Evolutionary conservation across 2,329 filamentous ascomycete genomes (phyloP).

Genomic region (Fusarium mexicanum): DNA sequence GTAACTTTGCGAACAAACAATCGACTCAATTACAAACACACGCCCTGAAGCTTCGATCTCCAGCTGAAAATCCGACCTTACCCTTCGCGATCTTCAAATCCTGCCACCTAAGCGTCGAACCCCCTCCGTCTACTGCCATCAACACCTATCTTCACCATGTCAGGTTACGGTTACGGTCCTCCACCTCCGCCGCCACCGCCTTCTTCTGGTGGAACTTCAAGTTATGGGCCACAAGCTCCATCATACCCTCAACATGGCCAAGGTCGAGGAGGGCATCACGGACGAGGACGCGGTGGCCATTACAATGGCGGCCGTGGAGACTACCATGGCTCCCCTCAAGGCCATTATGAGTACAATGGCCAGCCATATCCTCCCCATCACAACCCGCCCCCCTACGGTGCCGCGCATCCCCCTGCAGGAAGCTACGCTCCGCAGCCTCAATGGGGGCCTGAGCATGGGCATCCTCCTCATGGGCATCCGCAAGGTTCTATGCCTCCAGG

Average conservation of each 20-base stretch:
- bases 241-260: slow-evolving; percentile 52
- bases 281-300: slow-evolving; percentile 54
- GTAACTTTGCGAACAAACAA: background rate
- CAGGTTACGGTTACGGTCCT: slow-evolving; percentile 64
- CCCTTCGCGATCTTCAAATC: background rate
- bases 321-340: slow-evolving; percentile 51
- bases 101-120: background rate
- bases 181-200: slow-evolving; percentile 60
- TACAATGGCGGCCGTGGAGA: slow-evolving; percentile 52
- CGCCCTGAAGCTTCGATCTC: background rate
- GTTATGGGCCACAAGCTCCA: slow-evolving; percentile 53
- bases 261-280: slow-evolving; percentile 49
- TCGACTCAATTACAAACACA: background rate
- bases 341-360: slow-evolving; percentile 56
- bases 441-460: slow-evolving; percentile 53
- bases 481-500: slow-evolving; percentile 60
- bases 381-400: slow-evolving; percentile 44
- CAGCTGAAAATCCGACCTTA: background rate
- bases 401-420: slow-evolving; percentile 49
- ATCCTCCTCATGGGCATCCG: slow-evolving; percentile 56
- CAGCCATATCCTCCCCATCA: slow-evolving; percentile 51
- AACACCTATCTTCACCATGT: slow-evolving; percentile 48
- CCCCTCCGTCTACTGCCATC: background rate
- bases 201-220: slow-evolving; percentile 45
- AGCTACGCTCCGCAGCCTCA: slow-evolving; percentile 54